A percentile compares a stretch with the other conserved stretches of the same genome.
Conservation (phyloP, 2,329 filamentous ascomycete genomes). For the Peltaster fructicola region DNA sequence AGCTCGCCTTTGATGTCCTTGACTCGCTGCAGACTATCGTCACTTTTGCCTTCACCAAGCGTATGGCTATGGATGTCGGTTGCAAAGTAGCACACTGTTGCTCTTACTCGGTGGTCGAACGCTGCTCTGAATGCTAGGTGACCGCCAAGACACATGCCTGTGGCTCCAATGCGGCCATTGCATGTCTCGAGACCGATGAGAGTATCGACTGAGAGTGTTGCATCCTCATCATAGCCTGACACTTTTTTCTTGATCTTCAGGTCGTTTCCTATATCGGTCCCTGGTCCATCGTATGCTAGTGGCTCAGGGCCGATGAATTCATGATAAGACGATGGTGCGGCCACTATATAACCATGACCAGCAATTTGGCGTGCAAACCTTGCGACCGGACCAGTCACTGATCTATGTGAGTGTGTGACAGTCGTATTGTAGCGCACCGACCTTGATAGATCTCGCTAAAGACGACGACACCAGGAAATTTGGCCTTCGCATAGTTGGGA, state of each 20-base stretch:
- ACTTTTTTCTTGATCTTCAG: conserved; percentile 71
- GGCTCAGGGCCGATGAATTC: conserved; percentile 78
- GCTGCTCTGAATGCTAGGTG: conserved; percentile 61
- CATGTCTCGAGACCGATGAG: conserved; percentile 31
- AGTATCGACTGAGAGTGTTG: conserved; percentile 25
- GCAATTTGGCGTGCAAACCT: conserved; percentile 85
- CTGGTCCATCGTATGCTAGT: conserved; percentile 68
- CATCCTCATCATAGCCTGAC: conserved; percentile 57
- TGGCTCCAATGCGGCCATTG: conserved; percentile 57
- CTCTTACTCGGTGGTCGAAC: conserved; percentile 58
- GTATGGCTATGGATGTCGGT: conserved; percentile 74
- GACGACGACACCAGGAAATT: conserved; percentile 71
- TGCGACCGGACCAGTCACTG: conserved; percentile 77
- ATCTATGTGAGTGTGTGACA: not conserved
- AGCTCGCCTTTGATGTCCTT: conserved; percentile 59
- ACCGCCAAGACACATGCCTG: conserved; percentile 86
- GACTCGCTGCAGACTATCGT: conserved; percentile 44
- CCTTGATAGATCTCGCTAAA: conserved; percentile 96
- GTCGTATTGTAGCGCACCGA: conserved; percentile 19
- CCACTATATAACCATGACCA: conserved; percentile 83
- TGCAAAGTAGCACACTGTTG: conserved; percentile 75
- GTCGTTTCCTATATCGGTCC: conserved; percentile 73
- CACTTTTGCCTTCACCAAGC: conserved; percentile 49
- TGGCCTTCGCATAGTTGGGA: conserved; percentile 71
- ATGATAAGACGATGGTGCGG: conserved; percentile 78